Percentiles rank a stretch among this genome's conserved stretches.
These are phyloP conservation scores for Clonostachys chloroleuca DNA, from an alignment of 2,329 filamentous ascomycete species.

Conservation along the genomic window DNA sequence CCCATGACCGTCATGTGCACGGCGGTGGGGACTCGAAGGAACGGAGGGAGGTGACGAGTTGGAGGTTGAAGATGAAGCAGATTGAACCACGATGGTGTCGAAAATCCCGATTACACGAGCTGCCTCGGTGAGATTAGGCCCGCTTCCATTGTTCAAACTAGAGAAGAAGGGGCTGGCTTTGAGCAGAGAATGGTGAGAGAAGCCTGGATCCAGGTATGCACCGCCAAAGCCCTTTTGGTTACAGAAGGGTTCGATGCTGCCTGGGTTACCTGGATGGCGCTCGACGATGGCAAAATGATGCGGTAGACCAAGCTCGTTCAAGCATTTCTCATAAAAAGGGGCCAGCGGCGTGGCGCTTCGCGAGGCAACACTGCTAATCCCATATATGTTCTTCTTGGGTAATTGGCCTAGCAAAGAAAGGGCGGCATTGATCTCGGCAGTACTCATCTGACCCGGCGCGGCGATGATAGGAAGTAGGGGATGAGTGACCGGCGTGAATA, in stretches of 20 bases:
- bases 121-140: slow-evolving; percentile 65
- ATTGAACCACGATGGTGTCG: slow-evolving; percentile 63
- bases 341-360: slow-evolving; percentile 63
- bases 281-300: slow-evolving; percentile 76
- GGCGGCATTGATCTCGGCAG: slow-evolving; percentile 78
- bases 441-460: slow-evolving; percentile 80
- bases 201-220: slow-evolving; percentile 72
- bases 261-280: slow-evolving; percentile 58
- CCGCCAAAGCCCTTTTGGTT: slow-evolving; percentile 75
- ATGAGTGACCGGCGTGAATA: slow-evolving; percentile 86
- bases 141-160: slow-evolving; percentile 41
- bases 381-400: slow-evolving; percentile 75
- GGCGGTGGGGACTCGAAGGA: slow-evolving; percentile 40
- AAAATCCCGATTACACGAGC: slow-evolving; percentile 75
- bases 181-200: slow-evolving; percentile 57
- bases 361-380: slow-evolving; percentile 69
- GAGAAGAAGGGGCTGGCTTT: slow-evolving; percentile 48
- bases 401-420: slow-evolving; percentile 76
- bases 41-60: slow-evolving; percentile 37
- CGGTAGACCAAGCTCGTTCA: slow-evolving; percentile 80
- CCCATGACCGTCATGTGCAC: slow-evolving; percentile 16
- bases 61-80: slow-evolving; percentile 2
- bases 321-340: slow-evolving; percentile 81
- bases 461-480: slow-evolving; percentile 79
- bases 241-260: slow-evolving; percentile 67